A percentile compares a stretch with the other conserved stretches of the same genome.
Evolutionary conservation across 2,329 filamentous ascomycete species (phyloP).

Genomic region (Metarhizium guizhouense): DNA sequence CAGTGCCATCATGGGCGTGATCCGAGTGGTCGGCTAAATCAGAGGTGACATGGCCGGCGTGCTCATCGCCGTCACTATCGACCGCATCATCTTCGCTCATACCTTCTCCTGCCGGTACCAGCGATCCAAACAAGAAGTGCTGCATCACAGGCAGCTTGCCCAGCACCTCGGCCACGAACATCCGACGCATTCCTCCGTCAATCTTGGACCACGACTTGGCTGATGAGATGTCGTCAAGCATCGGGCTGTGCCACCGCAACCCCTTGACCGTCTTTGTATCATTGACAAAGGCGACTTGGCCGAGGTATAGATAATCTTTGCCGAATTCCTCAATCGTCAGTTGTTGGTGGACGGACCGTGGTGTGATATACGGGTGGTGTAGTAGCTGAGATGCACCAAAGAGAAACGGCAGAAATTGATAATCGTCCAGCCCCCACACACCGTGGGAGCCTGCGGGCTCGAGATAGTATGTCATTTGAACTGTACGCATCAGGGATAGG

Average conservation of each 20-base stretch:
- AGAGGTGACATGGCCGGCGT: conserved; percentile 32
- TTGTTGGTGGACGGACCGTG: conserved; percentile 75
- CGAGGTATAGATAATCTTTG: conserved; percentile 78
- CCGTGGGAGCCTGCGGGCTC: conserved; percentile 95
- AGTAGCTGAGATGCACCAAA: conserved; percentile 88
- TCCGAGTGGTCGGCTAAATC: conserved; percentile 49
- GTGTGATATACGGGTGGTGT: conserved; percentile 73
- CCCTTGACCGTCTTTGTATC: conserved; percentile 93
- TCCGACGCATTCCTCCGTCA: conserved; percentile 88
- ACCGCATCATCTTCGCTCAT: conserved; percentile 63
- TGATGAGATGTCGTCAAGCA: conserved; percentile 94
- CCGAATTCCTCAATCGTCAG: conserved; percentile 81
- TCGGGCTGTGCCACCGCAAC: conserved; percentile 90
- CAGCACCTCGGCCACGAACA: conserved; percentile 91
- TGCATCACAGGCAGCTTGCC: conserved; percentile 97
- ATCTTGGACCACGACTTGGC: conserved; percentile 88
- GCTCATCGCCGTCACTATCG: conserved; percentile 36
- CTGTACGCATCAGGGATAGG: conserved; percentile 72
- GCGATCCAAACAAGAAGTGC: conserved; percentile 86
- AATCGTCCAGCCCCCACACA: conserved; percentile 96
- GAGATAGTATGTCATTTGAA: conserved; percentile 91
- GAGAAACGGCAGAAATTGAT: conserved; percentile 92
- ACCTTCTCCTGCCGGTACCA: conserved; percentile 69
- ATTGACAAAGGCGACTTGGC: conserved; percentile 91
- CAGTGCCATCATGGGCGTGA: conserved; percentile 53